phyloP scores from a whole-genome alignment of 2,329 filamentous ascomycete species.

The Penicillium sp. region DNA sequence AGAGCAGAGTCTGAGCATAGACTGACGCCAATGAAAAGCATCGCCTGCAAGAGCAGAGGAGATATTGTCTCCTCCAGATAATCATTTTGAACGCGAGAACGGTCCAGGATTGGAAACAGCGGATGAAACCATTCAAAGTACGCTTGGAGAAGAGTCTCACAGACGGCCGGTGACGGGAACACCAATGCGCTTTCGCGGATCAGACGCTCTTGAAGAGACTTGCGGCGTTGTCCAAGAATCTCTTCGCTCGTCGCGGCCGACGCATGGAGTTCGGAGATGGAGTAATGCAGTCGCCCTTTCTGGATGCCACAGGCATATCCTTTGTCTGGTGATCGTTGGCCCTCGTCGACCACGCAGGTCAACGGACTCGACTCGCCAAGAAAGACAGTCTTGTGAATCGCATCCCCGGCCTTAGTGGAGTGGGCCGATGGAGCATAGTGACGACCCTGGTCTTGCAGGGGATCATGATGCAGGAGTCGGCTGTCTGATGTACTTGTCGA shows the following conservation, averaged over 20 bases:
- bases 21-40: conserved; percentile 58
- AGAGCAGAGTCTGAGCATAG: conserved; percentile 54
- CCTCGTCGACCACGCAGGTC: conserved; percentile 52
- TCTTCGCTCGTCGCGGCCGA: conserved; percentile 21
- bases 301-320: conserved; percentile 36
- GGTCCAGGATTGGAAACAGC: conserved; percentile 58
- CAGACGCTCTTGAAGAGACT: conserved; percentile 40
- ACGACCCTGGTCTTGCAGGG: conserved; percentile 3
- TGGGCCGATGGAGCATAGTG: conserved; percentile 13
- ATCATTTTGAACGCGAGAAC: conserved; percentile 44
- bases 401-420: conserved; percentile 6
- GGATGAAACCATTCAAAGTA: conserved; percentile 62
- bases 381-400: conserved; percentile 41
- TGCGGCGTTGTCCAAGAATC: conserved; percentile 28
- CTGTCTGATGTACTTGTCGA: background rate
- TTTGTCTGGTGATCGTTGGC: conserved; percentile 30
- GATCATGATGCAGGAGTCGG: background rate
- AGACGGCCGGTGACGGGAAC: conserved; percentile 48
- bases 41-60: conserved; percentile 54
- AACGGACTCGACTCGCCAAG: conserved; percentile 53
- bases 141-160: conserved; percentile 50
- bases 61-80: conserved; percentile 50
- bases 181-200: conserved; percentile 47
- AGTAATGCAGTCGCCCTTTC: conserved; percentile 42
- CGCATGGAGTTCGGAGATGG: conserved; percentile 29